Base-by-base conservation (phyloP, 2,329 filamentous ascomycete species). In the Botrytis aclada region DNA sequence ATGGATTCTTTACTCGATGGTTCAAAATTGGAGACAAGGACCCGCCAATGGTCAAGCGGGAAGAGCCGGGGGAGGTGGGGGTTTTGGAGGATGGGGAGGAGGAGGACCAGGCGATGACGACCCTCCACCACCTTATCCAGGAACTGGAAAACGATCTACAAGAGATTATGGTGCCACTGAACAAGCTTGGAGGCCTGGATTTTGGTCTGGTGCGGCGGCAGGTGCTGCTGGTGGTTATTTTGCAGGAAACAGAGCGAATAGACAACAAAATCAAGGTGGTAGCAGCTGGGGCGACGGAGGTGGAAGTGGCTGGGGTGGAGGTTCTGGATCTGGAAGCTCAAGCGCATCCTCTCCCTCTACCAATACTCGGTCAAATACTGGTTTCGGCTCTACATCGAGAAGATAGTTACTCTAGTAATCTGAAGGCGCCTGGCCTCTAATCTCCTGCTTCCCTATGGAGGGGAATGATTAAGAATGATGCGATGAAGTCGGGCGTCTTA, bases 211-310 rank as follows among this genome's bases (percentile, higher is more conserved):
- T 88, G n/a, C 79, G 16, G 86, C 88, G 0, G 87, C 87, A 25
- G 93, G 92, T 62, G 90, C 89, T 8, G 91, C 92, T 1, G 92
- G 90, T 4, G 90, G 86, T 1, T 93, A 93, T 79, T 90, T 92
- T 1, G 92, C 90, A 5, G 90, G 86, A 1, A 93, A 93, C 78
- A 80, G 87, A 73, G 89, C 90, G 9, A 82, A 81, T 8, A 82
- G 84, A n/a, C 74, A 62, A 54, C 72, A 73, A 45, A 74, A 75
- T 34, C 74, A 74, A 67, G 72, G 73, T 7, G 73, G 58, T 47
- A 69, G 73, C 20, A 76, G 76, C 73, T 78, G 78, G 73, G 77
- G 77, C 47, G 74, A 74, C 16, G 70, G 73, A 58, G 74, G 74
- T 54, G 72, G 72, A 51, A 73, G 73, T 75, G 72, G 74, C 20